Percentiles rank a stretch among this genome's conserved stretches.
Evolutionary conservation across 371 early-diverging fungal genomes (phyloP).

Genomic region (Haplosporangium sp.): DNA sequence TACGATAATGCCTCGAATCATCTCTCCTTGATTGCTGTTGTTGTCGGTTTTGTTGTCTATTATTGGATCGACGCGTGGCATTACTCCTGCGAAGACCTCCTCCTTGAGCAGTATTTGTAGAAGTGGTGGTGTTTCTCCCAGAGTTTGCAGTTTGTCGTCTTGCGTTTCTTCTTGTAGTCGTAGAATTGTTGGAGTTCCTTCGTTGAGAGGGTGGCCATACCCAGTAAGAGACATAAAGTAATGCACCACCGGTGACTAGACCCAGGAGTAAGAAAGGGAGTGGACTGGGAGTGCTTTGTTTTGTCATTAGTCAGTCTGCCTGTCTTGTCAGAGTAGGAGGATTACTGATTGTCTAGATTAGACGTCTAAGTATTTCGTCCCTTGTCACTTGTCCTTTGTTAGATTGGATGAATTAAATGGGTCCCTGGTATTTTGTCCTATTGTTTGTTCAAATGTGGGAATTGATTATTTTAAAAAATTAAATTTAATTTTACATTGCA

Average conservation of each 20-base stretch:
- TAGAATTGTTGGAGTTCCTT: conserved; percentile 24
- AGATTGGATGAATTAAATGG: too few relatives aligned
- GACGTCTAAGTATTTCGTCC: neutral
- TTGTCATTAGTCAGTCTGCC: neutral
- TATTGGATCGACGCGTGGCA: conserved; percentile 39
- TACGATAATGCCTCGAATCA: conserved; percentile 20
- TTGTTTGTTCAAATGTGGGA: too few relatives aligned
- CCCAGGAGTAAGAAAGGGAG: conserved; percentile 52
- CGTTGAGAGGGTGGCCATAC: conserved; percentile 47
- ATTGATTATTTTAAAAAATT: too few relatives aligned
- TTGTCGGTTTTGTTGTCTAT: conserved; percentile 17
- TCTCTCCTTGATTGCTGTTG: conserved; percentile 22
- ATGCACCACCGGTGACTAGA: conserved; percentile 46
- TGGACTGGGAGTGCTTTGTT: conserved; percentile 37
- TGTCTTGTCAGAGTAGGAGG: too few relatives aligned
- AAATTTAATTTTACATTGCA: too few relatives aligned
- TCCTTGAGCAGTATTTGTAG: conserved; percentile 14
- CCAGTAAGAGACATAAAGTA: conserved; percentile 55
- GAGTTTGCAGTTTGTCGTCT: conserved; percentile 11
- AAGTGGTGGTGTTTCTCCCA: conserved; percentile 7
- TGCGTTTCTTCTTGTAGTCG: conserved; percentile 13
- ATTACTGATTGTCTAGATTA: neutral
- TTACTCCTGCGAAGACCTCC: conserved; percentile 37
- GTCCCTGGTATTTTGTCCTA: too few relatives aligned
- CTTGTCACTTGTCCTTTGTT: too few relatives aligned